A percentile compares a stretch with the other conserved stretches of the same genome.
Conservation (phyloP, 352 stramenopile species). For the Thalassiosira ordinaria region DNA sequence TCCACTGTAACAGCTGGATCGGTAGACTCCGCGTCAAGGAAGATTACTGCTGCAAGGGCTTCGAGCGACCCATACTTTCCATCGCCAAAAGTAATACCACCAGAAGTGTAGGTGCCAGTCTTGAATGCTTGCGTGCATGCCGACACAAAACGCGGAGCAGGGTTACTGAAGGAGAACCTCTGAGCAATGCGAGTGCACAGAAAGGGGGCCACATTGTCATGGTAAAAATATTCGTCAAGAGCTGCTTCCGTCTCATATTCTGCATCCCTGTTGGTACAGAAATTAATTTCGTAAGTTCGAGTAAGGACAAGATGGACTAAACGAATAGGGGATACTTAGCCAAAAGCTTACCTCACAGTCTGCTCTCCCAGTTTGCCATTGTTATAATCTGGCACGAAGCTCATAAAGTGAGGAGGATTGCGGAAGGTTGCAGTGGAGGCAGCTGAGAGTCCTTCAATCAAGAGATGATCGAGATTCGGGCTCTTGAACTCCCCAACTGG, state of each 20-base stretch:
- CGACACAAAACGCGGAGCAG: too few relatives aligned
- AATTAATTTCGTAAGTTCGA: too few relatives aligned
- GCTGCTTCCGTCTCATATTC: slow-evolving; percentile 75
- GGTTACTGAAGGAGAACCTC: slow-evolving; percentile 61
- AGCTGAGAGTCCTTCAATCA: slow-evolving; percentile 49
- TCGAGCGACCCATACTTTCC: too few relatives aligned
- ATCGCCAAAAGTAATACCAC: too few relatives aligned
- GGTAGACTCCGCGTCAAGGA: too few relatives aligned
- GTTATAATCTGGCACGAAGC: neutral
- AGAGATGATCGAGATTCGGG: slow-evolving; percentile 60
- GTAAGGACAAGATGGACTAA: too few relatives aligned
- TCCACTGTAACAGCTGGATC: too few relatives aligned
- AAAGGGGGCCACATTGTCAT: slow-evolving; percentile 77
- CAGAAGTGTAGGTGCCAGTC: too few relatives aligned
- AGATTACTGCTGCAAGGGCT: too few relatives aligned
- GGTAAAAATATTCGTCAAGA: slow-evolving; percentile 76
- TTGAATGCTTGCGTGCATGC: too few relatives aligned
- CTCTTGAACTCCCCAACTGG: slow-evolving; percentile 21
- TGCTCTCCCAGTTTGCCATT: slow-evolving; percentile 32
- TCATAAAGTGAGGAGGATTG: slow-evolving; percentile 66
- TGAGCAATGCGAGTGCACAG: slow-evolving; percentile 64
- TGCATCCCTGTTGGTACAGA: slow-evolving; percentile 59
- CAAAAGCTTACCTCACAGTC: too few relatives aligned
- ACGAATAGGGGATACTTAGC: too few relatives aligned
- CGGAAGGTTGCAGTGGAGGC: slow-evolving; percentile 49